Conservation (phyloP, 2,329 filamentous ascomycete species). For the Aspergillus piperis region DNA sequence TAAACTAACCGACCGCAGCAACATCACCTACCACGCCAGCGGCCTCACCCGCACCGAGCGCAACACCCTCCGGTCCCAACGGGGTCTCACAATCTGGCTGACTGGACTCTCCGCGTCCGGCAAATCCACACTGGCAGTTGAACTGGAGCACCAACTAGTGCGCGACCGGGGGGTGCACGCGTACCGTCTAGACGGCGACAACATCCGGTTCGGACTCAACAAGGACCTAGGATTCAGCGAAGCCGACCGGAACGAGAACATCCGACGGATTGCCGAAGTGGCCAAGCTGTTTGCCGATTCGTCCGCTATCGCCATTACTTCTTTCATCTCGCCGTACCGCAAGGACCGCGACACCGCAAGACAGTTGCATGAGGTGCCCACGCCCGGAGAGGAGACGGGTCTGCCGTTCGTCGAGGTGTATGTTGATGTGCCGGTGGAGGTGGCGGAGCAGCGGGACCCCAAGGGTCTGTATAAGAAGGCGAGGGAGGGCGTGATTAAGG, state of each 20-base stretch:
- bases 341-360: slow-evolving; percentile 83
- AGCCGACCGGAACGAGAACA: slow-evolving; percentile 94
- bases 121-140: slow-evolving; percentile 95
- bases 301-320: slow-evolving; percentile 83
- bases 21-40: slow-evolving; percentile 51
- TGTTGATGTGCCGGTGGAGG: slow-evolving; percentile 86
- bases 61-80: slow-evolving; percentile 66
- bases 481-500: slow-evolving; percentile 86
- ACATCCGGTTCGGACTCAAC: slow-evolving; percentile 96
- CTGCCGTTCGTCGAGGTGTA: slow-evolving; percentile 93
- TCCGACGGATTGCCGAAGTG: slow-evolving; percentile 92
- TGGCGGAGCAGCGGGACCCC: slow-evolving; percentile 91
- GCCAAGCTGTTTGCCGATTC: slow-evolving; percentile 95
- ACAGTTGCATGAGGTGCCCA: slow-evolving; percentile 69
- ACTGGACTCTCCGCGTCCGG: slow-evolving; percentile 94
- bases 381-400: slow-evolving; percentile 59
- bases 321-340: slow-evolving; percentile 94
- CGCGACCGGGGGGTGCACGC: slow-evolving; percentile 69
- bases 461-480: slow-evolving; percentile 99
- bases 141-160: slow-evolving; percentile 94
- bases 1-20: slow-evolving; percentile 31
- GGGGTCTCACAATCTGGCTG: slow-evolving; percentile 95
- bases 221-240: slow-evolving; percentile 96
- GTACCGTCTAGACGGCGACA: slow-evolving; percentile 97
- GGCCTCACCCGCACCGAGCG: slow-evolving; percentile 46